These are phyloP conservation scores for Leishmania aethiopica DNA, from an alignment of 208 protist genomes.

Conservation along the genomic window DNA sequence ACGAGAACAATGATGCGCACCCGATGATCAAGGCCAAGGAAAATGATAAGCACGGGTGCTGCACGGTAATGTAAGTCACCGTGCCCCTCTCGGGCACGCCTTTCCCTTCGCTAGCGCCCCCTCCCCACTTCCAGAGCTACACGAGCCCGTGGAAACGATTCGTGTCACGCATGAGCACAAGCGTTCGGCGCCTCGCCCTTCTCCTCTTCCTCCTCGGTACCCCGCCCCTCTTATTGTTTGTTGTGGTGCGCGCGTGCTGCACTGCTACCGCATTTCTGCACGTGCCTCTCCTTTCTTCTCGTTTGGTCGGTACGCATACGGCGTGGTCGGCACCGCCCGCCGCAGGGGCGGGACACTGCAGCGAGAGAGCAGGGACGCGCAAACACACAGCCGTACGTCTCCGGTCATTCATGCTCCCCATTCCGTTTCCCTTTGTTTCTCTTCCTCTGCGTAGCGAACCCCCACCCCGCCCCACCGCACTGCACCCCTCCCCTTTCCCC, in stretches of 20 bases:
- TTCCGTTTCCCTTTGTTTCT: neutral
- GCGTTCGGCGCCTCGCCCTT: neutral
- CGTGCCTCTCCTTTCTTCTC: neutral
- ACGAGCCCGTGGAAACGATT: neutral
- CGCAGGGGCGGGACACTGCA: neutral
- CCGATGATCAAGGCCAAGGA: constrained; percentile 12
- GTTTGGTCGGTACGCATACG: neutral
- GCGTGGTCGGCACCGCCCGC: neutral
- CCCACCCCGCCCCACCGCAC: neutral
- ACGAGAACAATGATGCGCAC: neutral
- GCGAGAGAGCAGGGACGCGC: neutral
- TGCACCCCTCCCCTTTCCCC: neutral
- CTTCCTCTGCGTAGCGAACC: neutral
- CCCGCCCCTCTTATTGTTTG: neutral
- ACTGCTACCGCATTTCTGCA: neutral
- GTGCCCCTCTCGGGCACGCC: neutral
- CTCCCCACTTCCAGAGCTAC: neutral
- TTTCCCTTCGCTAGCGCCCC: neutral
- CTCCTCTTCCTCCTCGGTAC: neutral
- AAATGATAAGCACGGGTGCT: constrained; percentile 41
- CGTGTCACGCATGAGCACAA: neutral
- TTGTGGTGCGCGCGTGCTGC: neutral
- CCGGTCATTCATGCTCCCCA: neutral
- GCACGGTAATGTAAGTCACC: constrained; percentile 34
- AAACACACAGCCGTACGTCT: neutral